These are phyloP conservation scores for Taxawa tesnikishii DNA, from an alignment of 2,329 filamentous ascomycete species.

Conservation along the genomic window DNA sequence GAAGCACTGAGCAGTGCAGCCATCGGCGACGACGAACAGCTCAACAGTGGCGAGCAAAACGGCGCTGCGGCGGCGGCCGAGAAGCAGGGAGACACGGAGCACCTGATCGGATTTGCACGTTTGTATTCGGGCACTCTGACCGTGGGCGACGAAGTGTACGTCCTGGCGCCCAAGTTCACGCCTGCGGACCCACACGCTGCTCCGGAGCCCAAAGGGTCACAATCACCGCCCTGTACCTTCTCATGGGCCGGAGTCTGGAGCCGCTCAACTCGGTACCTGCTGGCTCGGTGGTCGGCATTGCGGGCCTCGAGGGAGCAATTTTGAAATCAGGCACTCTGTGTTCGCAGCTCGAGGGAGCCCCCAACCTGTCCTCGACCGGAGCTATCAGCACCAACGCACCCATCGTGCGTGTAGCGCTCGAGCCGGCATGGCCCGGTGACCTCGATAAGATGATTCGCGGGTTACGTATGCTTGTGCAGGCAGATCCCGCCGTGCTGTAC, in stretches of 20 bases:
- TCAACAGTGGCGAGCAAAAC: conserved; percentile 25
- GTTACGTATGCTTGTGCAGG: conserved; percentile 76
- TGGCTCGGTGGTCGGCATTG: conserved; percentile 90
- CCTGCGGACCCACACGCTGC: conserved; percentile 60
- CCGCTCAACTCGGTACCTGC: conserved; percentile 74
- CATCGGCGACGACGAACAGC: conserved; percentile 37
- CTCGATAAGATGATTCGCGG: conserved; percentile 91
- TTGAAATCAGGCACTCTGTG: conserved; percentile 91
- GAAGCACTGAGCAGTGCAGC: conserved; percentile 49
- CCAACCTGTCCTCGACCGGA: conserved; percentile 80
- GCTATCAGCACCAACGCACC: conserved; percentile 60
- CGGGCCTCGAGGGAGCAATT: conserved; percentile 83
- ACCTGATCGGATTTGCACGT: conserved; percentile 86
- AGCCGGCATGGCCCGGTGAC: conserved; percentile 80
- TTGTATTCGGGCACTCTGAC: conserved; percentile 84
- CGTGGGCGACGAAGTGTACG: conserved; percentile 83
- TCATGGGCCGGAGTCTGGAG: conserved; percentile 89
- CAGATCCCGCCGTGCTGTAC: conserved; percentile 91
- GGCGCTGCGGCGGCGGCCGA: conserved; percentile 25
- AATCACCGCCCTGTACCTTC: conserved; percentile 78
- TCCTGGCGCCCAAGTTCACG: conserved; percentile 85
- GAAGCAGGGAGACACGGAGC: conserved; percentile 61
- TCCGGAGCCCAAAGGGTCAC: conserved; percentile 73
- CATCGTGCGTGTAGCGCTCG: conserved; percentile 91
- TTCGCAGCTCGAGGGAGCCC: conserved; percentile 70